Evolutionary conservation across 331 rosid species (phyloP), one percentile per base, ranked within the genome.

Genomic region (Pyracantha coccinea): DNA sequence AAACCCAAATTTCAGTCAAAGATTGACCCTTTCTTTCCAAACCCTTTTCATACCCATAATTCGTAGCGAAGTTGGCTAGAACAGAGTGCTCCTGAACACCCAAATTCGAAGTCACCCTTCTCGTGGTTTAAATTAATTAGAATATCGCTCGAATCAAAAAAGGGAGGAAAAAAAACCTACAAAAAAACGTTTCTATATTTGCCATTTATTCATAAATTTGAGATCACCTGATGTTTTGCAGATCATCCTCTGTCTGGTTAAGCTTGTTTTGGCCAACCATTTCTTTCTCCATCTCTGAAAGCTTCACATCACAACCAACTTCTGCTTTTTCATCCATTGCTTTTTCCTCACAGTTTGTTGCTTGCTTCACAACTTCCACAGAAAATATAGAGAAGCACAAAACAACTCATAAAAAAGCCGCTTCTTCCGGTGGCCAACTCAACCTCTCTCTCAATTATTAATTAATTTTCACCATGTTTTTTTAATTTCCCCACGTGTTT

Each of bases 401-500:
- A 55, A 24, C 68, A 72, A 38, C 31, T 54, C 33, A 14, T 41
- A 44, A 44, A 32, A 21, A 7, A 19, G 20, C 25, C 1, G 5
- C 58, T 12, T 23, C 68, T 38, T 15, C 27, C 58, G 76, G 54
- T 47, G 67, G 58, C 57, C 76, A 23, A 57, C 58, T 38, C 45
- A 35, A 35, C 14, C 14, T 3, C 45, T 38, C 14, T 38, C 24
- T 59, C 19, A 58, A 72, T 72, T 15, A 59, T 72, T 55, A 50
- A 52, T 15, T 55, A 19, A 55, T 55, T 55, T 72, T 23, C 24
- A 17, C 35, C 6, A 35, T 27, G 28, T 72, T 72, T 58, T 54
- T 38, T 44, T 61, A 59, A 58, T 72, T 29, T 32, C 45, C 76
- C 57, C 76, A 72, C 76, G 76, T 72, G 50, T 59, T 38, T 23